Conservation (phyloP, 2,329 filamentous ascomycete genomes). For the Colletotrichum sp. region DNA sequence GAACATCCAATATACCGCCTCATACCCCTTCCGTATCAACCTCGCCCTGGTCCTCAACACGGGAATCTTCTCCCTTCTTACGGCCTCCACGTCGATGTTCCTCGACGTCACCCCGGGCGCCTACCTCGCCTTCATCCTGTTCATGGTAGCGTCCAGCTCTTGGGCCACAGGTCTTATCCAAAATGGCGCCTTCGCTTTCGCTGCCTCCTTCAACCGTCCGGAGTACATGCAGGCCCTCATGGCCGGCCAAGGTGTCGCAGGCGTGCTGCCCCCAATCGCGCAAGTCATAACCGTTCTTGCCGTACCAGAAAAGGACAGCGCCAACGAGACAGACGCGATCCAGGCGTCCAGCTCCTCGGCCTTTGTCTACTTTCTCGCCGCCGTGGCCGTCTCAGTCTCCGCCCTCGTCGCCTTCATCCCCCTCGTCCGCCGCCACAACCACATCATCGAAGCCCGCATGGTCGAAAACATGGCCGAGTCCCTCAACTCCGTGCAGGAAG, state of each 20-base stretch:
- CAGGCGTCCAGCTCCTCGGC: conserved; percentile 68
- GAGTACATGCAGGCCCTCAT: conserved; percentile 98
- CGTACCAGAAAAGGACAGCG: conserved; percentile 46
- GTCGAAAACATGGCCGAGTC: conserved; percentile 54
- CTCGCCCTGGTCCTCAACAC: conserved; percentile 78
- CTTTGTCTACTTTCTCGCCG: conserved; percentile 90
- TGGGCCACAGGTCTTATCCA: conserved; percentile 85
- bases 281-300: conserved; percentile 85
- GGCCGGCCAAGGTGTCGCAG: conserved; percentile 90
- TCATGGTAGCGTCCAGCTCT: conserved; percentile 81
- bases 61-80: conserved; percentile 77
- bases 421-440: conserved; percentile 67
- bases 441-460: conserved; percentile 55
- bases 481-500: conserved; percentile 55
- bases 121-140: conserved; percentile 84
- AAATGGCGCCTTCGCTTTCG: conserved; percentile 94
- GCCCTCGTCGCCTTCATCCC: conserved; percentile 78
- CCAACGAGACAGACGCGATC: conserved; percentile 23
- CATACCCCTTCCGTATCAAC: conserved; percentile 87
- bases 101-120: conserved; percentile 62
- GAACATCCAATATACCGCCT: conserved; percentile 80
- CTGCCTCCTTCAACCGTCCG: conserved; percentile 80
- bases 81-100: conserved; percentile 77
- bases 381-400: conserved; percentile 74
- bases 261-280: conserved; percentile 85